Conservation (phyloP, 371 early-diverging fungal genomes). For the Coemansia sp. region DNA sequence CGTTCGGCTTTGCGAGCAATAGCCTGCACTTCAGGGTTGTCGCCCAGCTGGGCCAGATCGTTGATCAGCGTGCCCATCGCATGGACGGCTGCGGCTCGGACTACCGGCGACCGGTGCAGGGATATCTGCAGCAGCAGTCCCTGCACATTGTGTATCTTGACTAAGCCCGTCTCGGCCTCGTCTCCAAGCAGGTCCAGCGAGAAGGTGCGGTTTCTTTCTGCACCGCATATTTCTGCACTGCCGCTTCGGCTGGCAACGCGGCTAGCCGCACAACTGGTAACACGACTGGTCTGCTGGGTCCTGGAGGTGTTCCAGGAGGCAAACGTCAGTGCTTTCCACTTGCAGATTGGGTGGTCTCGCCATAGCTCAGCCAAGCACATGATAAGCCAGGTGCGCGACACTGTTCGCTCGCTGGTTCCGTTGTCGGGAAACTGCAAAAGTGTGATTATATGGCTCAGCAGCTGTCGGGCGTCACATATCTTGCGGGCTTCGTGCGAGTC, state of each 20-base stretch:
- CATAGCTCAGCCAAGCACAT: conserved; percentile 85
- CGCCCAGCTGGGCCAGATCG: conserved; percentile 36
- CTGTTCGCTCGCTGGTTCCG: conserved; percentile 53
- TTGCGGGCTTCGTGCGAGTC: conserved; percentile 78
- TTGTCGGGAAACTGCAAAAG: conserved; percentile 45
- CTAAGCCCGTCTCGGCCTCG: no score
- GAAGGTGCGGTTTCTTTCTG: background rate
- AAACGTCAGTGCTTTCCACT: conserved; percentile 69
- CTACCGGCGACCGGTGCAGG: conserved; percentile 42
- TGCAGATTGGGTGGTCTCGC: conserved; percentile 68
- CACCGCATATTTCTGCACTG: conserved; percentile 54
- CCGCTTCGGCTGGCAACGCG: conserved; percentile 60
- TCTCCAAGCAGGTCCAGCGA: no score
- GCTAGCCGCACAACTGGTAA: no score
- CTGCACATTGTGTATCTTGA: conserved; percentile 1
- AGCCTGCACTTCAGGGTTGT: conserved; percentile 20
- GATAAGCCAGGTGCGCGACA: conserved; percentile 88
- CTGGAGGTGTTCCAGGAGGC: conserved; percentile 68
- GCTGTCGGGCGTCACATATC: conserved; percentile 62
- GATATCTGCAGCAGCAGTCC: conserved; percentile 47
- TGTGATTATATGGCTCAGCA: conserved; percentile 37
- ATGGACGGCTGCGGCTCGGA: conserved; percentile 44
- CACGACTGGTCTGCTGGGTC: conserved; percentile 56
- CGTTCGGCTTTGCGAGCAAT: conserved; percentile 35
- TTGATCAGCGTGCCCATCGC: conserved; percentile 36